phyloP scores from a whole-genome alignment of 805 yeast species.

The Maudiozyma bulderi region DNA sequence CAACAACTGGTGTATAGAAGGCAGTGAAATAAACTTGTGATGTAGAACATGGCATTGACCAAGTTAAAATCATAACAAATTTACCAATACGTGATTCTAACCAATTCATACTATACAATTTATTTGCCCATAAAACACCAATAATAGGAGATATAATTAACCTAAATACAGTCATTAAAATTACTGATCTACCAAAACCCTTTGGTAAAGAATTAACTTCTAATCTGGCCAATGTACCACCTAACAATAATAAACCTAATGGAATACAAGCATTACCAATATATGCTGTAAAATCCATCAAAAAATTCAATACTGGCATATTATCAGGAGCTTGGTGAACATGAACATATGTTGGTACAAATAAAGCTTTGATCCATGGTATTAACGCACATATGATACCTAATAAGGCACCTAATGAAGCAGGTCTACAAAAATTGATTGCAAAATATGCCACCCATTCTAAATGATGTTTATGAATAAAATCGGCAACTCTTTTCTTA shows the following conservation, averaged over 20 bases:
- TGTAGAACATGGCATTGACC: slow-evolving; percentile 82
- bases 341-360: slow-evolving; percentile 40
- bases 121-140: slow-evolving; percentile 61
- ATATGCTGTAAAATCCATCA: slow-evolving; percentile 73
- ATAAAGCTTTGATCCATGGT: slow-evolving; percentile 76
- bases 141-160: slow-evolving; percentile 68
- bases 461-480: slow-evolving; percentile 22
- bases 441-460: slow-evolving; percentile 30
- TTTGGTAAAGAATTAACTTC: slow-evolving; percentile 47
- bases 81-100: slow-evolving; percentile 48
- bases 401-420: slow-evolving; percentile 57
- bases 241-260: slow-evolving; percentile 68
- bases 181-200: slow-evolving; percentile 53
- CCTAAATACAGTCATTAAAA: slow-evolving; percentile 46
- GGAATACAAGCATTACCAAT: slow-evolving; percentile 87
- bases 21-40: slow-evolving; percentile 83
- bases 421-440: slow-evolving; percentile 57
- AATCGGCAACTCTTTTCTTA: slow-evolving; percentile 14
- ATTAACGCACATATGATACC: slow-evolving; percentile 65
- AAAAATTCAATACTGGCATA: slow-evolving; percentile 71
- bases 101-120: slow-evolving; percentile 54
- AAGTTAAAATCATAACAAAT: slow-evolving; percentile 64
- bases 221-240: slow-evolving; percentile 80
- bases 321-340: slow-evolving; percentile 77
- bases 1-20: slow-evolving; percentile 63